A percentile compares a stretch with the other conserved stretches of the same genome.
Conservation (phyloP, 352 stramenopile species). For the Pythium rishiriense region DNA sequence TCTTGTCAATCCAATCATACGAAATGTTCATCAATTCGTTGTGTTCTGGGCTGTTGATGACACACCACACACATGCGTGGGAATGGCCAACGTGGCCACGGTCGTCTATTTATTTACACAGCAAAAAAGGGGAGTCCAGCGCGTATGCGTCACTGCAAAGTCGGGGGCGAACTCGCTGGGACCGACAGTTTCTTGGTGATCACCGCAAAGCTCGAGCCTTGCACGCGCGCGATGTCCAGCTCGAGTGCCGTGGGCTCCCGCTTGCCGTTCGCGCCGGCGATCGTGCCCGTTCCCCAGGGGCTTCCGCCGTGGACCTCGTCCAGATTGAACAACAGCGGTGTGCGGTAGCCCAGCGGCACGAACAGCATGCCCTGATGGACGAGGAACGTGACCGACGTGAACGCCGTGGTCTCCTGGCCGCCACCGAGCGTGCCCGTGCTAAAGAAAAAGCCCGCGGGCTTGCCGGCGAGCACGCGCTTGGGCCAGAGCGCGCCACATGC, state of each 20-base stretch:
- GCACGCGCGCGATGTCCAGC: constrained; percentile 66
- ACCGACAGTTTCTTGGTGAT: constrained; percentile 82
- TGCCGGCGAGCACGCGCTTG: constrained; percentile 74
- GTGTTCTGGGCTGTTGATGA: too few relatives aligned
- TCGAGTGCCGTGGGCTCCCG: constrained; percentile 81
- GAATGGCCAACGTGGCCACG: not conserved
- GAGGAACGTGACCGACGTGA: constrained; percentile 84
- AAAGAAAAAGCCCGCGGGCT: constrained; percentile 88
- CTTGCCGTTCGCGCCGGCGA: constrained; percentile 79
- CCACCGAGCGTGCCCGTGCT: constrained; percentile 75
- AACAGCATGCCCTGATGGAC: constrained; percentile 90
- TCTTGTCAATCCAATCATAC: not conserved
- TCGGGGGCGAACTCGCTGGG: not conserved
- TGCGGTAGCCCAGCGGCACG: constrained; percentile 81
- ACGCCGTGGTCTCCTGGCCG: constrained; percentile 88
- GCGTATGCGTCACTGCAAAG: not conserved
- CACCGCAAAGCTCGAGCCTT: constrained; percentile 80
- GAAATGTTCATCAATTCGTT: not conserved
- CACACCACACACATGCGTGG: too few relatives aligned
- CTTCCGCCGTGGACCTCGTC: constrained; percentile 75
- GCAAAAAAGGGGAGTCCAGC: not conserved
- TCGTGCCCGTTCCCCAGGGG: constrained; percentile 81
- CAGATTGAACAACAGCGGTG: constrained; percentile 61
- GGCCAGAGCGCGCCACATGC: constrained; percentile 79
- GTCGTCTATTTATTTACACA: not conserved